Base-by-base conservation (phyloP, 192 early-diverging fungal species). In the Coemansia erecta region DNA sequence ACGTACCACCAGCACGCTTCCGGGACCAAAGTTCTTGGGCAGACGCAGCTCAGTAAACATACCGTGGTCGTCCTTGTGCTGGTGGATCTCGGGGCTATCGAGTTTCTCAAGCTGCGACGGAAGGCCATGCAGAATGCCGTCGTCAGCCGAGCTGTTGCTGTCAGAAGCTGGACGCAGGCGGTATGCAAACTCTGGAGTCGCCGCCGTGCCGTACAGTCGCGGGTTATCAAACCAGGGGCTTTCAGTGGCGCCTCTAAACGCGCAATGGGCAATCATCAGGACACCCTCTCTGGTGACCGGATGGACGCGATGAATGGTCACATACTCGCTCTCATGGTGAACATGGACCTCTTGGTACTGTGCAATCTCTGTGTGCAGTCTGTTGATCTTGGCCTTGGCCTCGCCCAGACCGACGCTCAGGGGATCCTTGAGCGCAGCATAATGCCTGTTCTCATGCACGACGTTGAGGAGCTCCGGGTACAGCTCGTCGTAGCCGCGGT, bases 401-500 rank as follows among this genome's bases (percentile, higher is more conserved):
- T 58, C 73, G n/a, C 74, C 73, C 46, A 92, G 81, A 5, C 90
- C 90, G 1, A 81, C 68, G 13, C 53, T 58, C 46, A 81, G 63
- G 8, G 80, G 75, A 22, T 81, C 76, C 5, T 87, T 84, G 0
- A 92, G 76, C 1, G 83, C 55, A 1, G 81, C 75, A 59, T 99
- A 99, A 17, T 68, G 85, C 11, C 94, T 85, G 6, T 75, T 85
- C 69, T 99, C 97, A 12, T 84, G 86, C 0, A 97, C 95, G 17
- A 99, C 78, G 61, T 99, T 88, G 41, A 99, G 73, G 14, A 93
- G 69, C 49, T 87, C 61, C 5, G 97, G 95, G 31, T 94, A 92
- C 18, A 98, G 60, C 72, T 95, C 95, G 63, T 99, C 97, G 64
- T 94, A 99, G 2, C 97, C 97, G 61, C 94, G 94, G n/a, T 93